Evolutionary conservation across 2,329 filamentous ascomycete species (phyloP).

Genomic region (Paraphoma sp.): DNA sequence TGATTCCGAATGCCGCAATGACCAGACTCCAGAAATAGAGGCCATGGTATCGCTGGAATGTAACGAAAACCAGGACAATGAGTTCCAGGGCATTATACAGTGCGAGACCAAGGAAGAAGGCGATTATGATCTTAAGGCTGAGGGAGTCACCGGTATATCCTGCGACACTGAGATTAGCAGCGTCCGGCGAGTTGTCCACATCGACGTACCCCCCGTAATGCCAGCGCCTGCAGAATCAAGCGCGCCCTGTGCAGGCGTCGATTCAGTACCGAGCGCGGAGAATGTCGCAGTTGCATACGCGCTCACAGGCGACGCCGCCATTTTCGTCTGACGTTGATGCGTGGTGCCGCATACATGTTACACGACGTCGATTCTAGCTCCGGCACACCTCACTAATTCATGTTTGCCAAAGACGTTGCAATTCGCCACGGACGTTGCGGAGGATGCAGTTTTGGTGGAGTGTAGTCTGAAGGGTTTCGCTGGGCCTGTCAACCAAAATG

Average conservation of each 20-base stretch:
- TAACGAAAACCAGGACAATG: slow-evolving; percentile 54
- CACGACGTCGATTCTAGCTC: neutral
- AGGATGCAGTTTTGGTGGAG: neutral
- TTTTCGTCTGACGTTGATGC: slow-evolving; percentile 10
- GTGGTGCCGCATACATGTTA: slow-evolving; percentile 5
- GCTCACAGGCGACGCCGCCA: slow-evolving; percentile 16
- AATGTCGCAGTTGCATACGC: slow-evolving; percentile 14
- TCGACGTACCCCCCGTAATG: slow-evolving; percentile 37
- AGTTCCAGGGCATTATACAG: slow-evolving; percentile 55
- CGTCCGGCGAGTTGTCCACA: neutral
- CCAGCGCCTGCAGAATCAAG: slow-evolving; percentile 38
- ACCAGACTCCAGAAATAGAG: slow-evolving; percentile 60
- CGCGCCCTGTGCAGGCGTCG: slow-evolving; percentile 36
- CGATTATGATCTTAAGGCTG: slow-evolving; percentile 37
- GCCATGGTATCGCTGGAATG: slow-evolving; percentile 56
- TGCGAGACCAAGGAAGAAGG: slow-evolving; percentile 45
- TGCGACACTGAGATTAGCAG: slow-evolving; percentile 3
- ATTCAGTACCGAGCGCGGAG: slow-evolving; percentile 13
- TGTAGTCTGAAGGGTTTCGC: neutral
- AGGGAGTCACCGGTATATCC: slow-evolving; percentile 43
- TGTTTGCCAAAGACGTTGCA: neutral
- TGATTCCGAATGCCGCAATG: slow-evolving; percentile 51
- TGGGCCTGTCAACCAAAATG: neutral
- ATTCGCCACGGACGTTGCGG: neutral
- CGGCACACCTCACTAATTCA: neutral